These are phyloP conservation scores for Gossypium trilobum DNA, from an alignment of 441 rosid species.

Conservation along the genomic window DNA sequence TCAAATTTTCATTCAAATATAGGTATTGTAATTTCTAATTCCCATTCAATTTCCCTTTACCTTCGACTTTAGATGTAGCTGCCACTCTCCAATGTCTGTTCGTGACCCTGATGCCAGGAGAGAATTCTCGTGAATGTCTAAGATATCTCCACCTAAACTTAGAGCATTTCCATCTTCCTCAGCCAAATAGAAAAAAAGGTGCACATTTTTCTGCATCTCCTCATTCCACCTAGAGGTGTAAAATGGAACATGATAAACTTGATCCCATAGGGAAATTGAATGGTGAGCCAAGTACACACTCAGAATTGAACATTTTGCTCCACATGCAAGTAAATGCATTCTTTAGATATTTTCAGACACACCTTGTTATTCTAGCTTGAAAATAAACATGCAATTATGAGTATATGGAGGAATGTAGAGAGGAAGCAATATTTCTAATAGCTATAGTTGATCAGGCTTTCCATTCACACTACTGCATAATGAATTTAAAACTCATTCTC, in stretches of 20 bases:
- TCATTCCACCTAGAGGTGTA: slow-evolving; percentile 35
- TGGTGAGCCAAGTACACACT: not conserved
- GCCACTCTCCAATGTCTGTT: slow-evolving; percentile 72
- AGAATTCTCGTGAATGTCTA: slow-evolving; percentile 38
- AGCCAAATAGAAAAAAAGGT: slow-evolving; percentile 85
- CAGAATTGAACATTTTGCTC: not conserved
- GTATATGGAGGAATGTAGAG: not conserved
- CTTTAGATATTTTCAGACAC: not conserved
- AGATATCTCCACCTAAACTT: slow-evolving; percentile 38
- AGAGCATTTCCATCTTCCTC: slow-evolving; percentile 76
- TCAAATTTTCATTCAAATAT: not conserved
- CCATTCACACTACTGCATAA: not conserved
- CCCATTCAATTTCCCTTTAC: slow-evolving; percentile 29
- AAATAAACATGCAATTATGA: not conserved
- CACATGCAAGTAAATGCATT: not conserved
- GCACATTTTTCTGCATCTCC: slow-evolving; percentile 47
- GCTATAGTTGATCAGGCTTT: not conserved
- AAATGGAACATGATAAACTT: slow-evolving; percentile 15
- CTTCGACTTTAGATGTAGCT: slow-evolving; percentile 68
- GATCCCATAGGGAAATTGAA: slow-evolving; percentile 6
- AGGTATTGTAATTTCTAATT: slow-evolving; percentile 7
- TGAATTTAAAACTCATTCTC: not conserved
- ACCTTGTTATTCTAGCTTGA: not conserved
- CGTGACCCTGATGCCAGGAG: slow-evolving; percentile 80
- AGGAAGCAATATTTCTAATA: not conserved